These are phyloP conservation scores for Periconia digitata DNA, from an alignment of 2,329 filamentous ascomycete species.

Conservation along the genomic window DNA sequence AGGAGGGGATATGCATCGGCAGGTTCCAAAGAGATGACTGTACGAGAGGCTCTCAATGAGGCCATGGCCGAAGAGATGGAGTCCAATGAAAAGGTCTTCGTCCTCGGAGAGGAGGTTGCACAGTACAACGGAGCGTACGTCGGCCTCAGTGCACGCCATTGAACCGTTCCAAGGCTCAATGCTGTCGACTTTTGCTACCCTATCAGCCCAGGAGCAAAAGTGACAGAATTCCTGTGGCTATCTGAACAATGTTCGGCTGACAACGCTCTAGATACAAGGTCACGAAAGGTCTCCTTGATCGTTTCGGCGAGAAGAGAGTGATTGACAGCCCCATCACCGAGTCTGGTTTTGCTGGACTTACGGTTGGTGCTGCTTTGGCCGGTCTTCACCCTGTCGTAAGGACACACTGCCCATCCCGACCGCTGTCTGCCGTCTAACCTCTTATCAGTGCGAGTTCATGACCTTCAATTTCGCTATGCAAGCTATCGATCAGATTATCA, in stretches of 20 bases:
- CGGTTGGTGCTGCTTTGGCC: constrained; percentile 90
- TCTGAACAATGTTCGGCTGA: constrained; percentile 38
- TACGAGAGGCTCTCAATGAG: constrained; percentile 96
- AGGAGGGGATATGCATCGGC: constrained; percentile 60
- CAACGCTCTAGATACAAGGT: constrained; percentile 77
- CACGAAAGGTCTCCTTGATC: constrained; percentile 94
- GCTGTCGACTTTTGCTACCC: neutral
- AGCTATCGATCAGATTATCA: constrained; percentile 99
- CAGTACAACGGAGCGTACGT: constrained; percentile 95
- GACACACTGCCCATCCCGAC: neutral
- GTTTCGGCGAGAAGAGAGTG: constrained; percentile 94
- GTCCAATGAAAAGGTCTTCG: constrained; percentile 89
- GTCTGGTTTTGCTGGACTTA: constrained; percentile 90
- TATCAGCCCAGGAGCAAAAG: no score
- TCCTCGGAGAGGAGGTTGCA: constrained; percentile 96
- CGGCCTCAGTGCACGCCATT: constrained; percentile 11
- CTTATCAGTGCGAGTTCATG: constrained; percentile 91
- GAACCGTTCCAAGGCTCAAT: constrained; percentile 3
- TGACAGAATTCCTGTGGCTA: no score
- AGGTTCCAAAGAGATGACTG: constrained; percentile 86
- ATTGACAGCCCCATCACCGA: constrained; percentile 99
- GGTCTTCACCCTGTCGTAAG: constrained; percentile 91
- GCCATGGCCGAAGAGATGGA: constrained; percentile 97
- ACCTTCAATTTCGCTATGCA: constrained; percentile 99
- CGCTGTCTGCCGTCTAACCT: neutral